These are phyloP conservation scores for Pleurozium schreberi DNA, from an alignment of 225 moss, liverwort and hornwort species.

Conservation along the genomic window DNA sequence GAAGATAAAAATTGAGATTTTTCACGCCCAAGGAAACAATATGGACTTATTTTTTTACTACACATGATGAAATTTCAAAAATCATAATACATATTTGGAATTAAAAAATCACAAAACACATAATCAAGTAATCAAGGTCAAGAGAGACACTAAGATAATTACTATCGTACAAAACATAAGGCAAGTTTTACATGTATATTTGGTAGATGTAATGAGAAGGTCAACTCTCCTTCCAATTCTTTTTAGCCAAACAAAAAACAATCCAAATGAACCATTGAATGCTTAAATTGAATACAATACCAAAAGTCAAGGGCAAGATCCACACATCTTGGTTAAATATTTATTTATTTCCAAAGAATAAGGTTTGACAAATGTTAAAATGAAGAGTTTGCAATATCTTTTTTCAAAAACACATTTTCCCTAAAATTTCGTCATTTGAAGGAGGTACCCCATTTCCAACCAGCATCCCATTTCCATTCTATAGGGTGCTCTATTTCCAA, in stretches of 20 bases:
- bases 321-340: not conserved
- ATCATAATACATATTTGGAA: not conserved
- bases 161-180: rapidly evolving
- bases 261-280: not conserved
- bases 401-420: too few species aligned
- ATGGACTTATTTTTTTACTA: not conserved
- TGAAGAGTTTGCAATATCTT: not conserved
- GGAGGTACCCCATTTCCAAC: too few species aligned
- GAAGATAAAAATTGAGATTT: rapidly evolving
- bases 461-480: too few species aligned
- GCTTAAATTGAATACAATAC: rapidly evolving
- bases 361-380: not conserved
- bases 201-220: not conserved
- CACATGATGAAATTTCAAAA: not conserved
- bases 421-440: not conserved
- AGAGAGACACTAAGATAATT: not conserved
- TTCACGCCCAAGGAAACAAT: too few species aligned
- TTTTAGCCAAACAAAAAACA: not conserved
- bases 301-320: rapidly evolving
- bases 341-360: not conserved
- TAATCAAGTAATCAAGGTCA: not conserved
- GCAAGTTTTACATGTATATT: not conserved
- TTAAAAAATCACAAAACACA: not conserved
- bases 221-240: too few species aligned
- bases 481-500: too few species aligned